A percentile compares a stretch with the other conserved stretches of the same genome.
These are phyloP conservation scores for Glycine soja DNA, from an alignment of 306 rosid genomes.

Conservation along the genomic window DNA sequence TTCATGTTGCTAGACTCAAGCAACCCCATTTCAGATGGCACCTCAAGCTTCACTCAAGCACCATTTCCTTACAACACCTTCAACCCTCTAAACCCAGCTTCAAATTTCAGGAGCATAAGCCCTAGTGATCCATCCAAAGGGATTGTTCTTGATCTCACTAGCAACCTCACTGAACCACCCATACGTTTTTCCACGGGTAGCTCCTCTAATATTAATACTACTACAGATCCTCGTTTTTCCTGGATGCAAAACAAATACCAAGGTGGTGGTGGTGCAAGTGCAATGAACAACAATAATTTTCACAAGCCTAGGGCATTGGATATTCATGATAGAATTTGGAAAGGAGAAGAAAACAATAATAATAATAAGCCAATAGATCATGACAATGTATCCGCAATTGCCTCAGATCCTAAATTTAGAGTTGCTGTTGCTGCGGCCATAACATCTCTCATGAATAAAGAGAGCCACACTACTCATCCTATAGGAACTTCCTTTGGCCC, in stretches of 20 bases:
- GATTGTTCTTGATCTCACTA: constrained; percentile 72
- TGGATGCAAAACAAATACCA: constrained; percentile 58
- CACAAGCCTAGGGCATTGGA: constrained; percentile 36
- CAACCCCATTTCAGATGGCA: constrained; percentile 48
- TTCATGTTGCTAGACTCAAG: constrained; percentile 71
- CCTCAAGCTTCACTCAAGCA: constrained; percentile 53
- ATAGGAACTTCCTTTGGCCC: constrained; percentile 48
- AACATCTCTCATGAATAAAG: constrained; percentile 74
- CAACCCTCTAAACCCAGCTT: constrained; percentile 47
- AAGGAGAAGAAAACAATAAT: constrained; percentile 45
- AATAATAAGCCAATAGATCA: constrained; percentile 48
- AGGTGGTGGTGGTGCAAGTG: not conserved
- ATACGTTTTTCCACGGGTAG: constrained; percentile 40
- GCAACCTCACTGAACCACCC: constrained; percentile 40
- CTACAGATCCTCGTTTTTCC: constrained; percentile 49
- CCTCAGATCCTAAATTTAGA: constrained; percentile 92
- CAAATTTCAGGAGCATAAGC: constrained; percentile 49
- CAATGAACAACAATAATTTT: constrained; percentile 32
- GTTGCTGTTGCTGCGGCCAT: constrained; percentile 91
- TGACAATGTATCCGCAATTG: constrained; percentile 70
- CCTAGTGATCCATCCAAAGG: constrained; percentile 72
- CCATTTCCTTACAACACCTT: constrained; percentile 45
- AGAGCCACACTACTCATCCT: constrained; percentile 50
- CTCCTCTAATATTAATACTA: constrained; percentile 45
- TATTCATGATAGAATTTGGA: constrained; percentile 41